Base-by-base conservation (phyloP, 257 asterid genomes). In the Linaria vulgaris region DNA sequence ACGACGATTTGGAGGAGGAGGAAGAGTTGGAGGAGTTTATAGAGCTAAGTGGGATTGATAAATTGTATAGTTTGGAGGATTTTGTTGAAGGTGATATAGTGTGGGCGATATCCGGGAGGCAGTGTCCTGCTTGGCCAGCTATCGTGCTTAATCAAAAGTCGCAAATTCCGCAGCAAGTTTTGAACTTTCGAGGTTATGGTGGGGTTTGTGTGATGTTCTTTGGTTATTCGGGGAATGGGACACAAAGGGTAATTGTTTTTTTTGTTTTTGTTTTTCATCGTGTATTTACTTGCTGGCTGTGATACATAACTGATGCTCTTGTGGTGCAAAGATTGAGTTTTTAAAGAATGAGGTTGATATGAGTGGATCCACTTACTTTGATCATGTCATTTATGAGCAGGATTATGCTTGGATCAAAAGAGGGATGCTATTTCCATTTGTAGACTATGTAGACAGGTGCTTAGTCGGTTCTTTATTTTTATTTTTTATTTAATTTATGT, bases 71-170 rank as follows among this genome's bases (percentile, higher is more conserved):
- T 49, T 67, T 63, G 10, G 75, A 69, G 55, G 91, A 86, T 17
- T 90, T 94, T 72, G 78, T 12, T 46, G 74, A 78, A 9, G 97
- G 97, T 54, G 96, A 94, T 38, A 72, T 94, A 47, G 96, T 94
- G 72, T 94, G 99, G 99, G 99, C 97, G 14, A 75, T 85, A 64
- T 78, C 97, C 0, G 95, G 97, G 74, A 88, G 63, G 67, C 70
- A 74, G 23, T 82, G 72, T 43, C 96, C 99, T 67, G 92, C 97
- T 72, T 94, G 99, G 99, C 99, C 99, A 4, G 97, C 96, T 15
- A 83, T 94, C 52, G 95, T 94, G 61, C 97, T 94, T 56, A 79
- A 90, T 81, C 88, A 86, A n/a, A 81, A 76, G 49, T 76, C 76
- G 5, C 99, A 94, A 71, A 85, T 83, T 70, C 99, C 99, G 0